A percentile compares a stretch with the other conserved stretches of the same genome.
Conservation (phyloP, 2,329 filamentous ascomycete species). For the Alternaria brassicicola region DNA sequence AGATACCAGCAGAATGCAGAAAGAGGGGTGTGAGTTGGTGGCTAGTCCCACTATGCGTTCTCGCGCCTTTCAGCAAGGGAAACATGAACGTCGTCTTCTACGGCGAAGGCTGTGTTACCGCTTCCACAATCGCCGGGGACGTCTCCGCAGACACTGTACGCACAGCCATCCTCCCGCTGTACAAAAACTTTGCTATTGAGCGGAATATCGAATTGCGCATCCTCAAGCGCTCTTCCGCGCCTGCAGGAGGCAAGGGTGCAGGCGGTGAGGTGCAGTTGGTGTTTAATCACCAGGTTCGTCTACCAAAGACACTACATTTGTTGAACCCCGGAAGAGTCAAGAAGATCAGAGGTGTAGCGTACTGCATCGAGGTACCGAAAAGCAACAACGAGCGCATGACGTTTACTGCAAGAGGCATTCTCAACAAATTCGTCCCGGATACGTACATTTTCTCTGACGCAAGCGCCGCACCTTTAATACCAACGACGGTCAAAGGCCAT, state of each 20-base stretch:
- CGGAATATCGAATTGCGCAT: slow-evolving; percentile 85
- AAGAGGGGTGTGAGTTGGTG: slow-evolving; percentile 90
- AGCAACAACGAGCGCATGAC: slow-evolving; percentile 97
- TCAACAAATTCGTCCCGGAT: slow-evolving; percentile 83
- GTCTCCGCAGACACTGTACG: slow-evolving; percentile 92
- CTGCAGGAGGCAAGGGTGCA: slow-evolving; percentile 77
- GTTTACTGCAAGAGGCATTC: slow-evolving; percentile 80
- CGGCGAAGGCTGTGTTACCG: slow-evolving; percentile 91
- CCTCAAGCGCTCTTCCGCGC: slow-evolving; percentile 70
- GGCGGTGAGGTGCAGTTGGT: slow-evolving; percentile 92
- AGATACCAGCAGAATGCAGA: slow-evolving; percentile 75
- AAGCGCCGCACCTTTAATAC: slow-evolving; percentile 63
- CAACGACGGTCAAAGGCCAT: slow-evolving; percentile 73
- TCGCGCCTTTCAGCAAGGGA: slow-evolving; percentile 91
- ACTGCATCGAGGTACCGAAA: slow-evolving; percentile 87
- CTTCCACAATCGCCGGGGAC: slow-evolving; percentile 81
- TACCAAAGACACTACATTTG: slow-evolving; percentile 93
- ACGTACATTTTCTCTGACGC: slow-evolving; percentile 84
- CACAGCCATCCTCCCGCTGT: slow-evolving; percentile 88
- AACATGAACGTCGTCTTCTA: slow-evolving; percentile 89
- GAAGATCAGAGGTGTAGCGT: slow-evolving; percentile 89
- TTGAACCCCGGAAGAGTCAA: slow-evolving; percentile 84
- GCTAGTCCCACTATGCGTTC: slow-evolving; percentile 82
- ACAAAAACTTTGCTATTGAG: slow-evolving; percentile 87
- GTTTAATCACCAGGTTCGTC: slow-evolving; percentile 89